phyloP scores from a whole-genome alignment of 208 protist species.

The Leishmania martiniquensis region DNA sequence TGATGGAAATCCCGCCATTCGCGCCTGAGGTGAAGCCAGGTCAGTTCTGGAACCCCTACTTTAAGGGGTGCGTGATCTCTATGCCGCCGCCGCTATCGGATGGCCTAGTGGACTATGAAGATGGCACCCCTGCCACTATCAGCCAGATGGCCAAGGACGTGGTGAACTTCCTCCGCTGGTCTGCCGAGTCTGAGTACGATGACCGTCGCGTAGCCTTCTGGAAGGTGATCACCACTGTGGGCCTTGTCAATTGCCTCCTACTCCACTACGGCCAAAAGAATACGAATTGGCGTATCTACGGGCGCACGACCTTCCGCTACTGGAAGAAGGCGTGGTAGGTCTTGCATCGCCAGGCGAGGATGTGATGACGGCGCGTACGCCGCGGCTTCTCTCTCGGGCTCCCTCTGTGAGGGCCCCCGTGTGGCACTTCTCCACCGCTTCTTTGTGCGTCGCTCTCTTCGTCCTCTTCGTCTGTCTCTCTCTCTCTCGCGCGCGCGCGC shows the following conservation, averaged over 20 bases:
- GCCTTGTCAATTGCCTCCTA: conserved; percentile 84
- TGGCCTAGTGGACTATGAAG: conserved; percentile 97
- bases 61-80: conserved; percentile 97
- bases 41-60: conserved; percentile 98
- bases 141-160: conserved; percentile 99
- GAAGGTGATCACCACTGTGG: conserved; percentile 82
- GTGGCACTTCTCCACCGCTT: background rate
- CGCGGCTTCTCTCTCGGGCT: background rate
- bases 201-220: conserved; percentile 87
- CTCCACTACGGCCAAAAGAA: conserved; percentile 90
- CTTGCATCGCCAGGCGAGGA: background rate
- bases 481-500: background rate
- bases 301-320: conserved; percentile 90
- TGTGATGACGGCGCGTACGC: background rate
- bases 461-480: background rate
- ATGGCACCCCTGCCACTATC: conserved; percentile 96
- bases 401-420: background rate
- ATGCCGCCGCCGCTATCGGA: conserved; percentile 97
- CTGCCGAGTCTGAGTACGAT: conserved; percentile 89
- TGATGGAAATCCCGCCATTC: conserved; percentile 85
- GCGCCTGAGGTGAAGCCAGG: conserved; percentile 85
- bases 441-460: background rate
- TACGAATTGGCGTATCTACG: conserved; percentile 89
- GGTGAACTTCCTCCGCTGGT: conserved; percentile 93
- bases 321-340: conserved; percentile 90